Evolutionary conservation across 2,329 filamentous ascomycete species (phyloP).

Genomic region (Cladosporium oxysporum): DNA sequence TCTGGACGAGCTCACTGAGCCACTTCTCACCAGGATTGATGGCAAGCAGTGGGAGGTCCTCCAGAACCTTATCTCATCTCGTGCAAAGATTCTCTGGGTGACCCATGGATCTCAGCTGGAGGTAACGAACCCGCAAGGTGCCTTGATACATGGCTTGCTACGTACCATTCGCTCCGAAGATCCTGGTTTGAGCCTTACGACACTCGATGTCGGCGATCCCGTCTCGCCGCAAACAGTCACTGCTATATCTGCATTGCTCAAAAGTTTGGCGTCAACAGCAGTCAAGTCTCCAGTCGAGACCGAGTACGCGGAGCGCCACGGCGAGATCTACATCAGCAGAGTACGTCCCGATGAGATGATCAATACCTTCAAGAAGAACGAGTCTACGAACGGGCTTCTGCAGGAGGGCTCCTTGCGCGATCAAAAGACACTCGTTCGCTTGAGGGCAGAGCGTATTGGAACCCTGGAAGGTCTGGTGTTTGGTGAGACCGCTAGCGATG

Average conservation of each 20-base stretch:
- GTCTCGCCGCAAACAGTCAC: neutral
- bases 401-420: neutral
- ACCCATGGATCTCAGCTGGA: neutral
- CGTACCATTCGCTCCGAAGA: neutral
- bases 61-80: neutral
- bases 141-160: neutral
- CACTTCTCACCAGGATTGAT: neutral
- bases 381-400: neutral
- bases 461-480: neutral
- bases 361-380: neutral
- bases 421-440: neutral
- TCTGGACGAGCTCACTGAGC: neutral
- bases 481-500: neutral
- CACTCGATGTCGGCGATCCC: neutral
- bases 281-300: neutral
- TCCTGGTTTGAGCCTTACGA: constrained; percentile 1
- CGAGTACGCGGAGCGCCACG: neutral
- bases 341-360: neutral
- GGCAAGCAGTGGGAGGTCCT: neutral
- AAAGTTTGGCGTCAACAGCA: neutral
- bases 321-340: neutral
- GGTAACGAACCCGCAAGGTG: neutral
- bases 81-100: neutral
- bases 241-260: neutral
- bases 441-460: neutral